Evolutionary conservation across 257 asterid species (phyloP).

Genomic region (Solanum tarijense): DNA sequence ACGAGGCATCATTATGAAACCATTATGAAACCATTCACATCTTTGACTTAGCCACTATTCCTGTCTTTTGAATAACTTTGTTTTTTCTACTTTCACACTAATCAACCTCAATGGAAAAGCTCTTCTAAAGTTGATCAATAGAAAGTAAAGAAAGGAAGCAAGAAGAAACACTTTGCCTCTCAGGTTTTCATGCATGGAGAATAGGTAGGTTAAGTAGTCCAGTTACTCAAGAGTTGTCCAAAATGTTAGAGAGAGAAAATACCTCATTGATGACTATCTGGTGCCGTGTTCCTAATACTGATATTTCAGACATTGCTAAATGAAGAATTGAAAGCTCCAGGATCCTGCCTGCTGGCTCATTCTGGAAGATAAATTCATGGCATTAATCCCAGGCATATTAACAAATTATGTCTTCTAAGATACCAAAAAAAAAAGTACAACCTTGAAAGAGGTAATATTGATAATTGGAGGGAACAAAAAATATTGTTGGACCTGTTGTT

Average conservation of each 20-base stretch:
- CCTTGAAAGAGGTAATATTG: background rate
- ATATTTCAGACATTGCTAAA: constrained; percentile 88
- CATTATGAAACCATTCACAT: background rate
- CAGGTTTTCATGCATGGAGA: background rate
- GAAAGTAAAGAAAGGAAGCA: background rate
- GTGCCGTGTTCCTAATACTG: constrained; percentile 75
- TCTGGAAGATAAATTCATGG: constrained; percentile 27
- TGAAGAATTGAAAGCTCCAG: constrained; percentile 86
- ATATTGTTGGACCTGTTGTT: background rate
- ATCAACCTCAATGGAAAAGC: background rate
- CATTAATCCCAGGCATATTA: background rate
- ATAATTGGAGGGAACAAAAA: background rate
- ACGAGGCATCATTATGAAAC: background rate
- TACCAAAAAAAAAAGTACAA: background rate
- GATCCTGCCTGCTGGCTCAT: constrained; percentile 75
- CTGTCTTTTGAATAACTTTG: background rate
- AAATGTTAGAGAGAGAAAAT: constrained; percentile 1
- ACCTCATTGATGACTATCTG: constrained; percentile 96
- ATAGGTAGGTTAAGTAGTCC: background rate
- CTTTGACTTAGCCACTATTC: background rate
- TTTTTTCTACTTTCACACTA: background rate
- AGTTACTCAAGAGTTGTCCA: background rate
- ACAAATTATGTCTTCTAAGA: background rate
- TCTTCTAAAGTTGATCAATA: background rate
- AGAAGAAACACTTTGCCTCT: background rate